These are phyloP conservation scores for Coemansia sp. DNA, from an alignment of 192 early-diverging fungal species.

Conservation along the genomic window DNA sequence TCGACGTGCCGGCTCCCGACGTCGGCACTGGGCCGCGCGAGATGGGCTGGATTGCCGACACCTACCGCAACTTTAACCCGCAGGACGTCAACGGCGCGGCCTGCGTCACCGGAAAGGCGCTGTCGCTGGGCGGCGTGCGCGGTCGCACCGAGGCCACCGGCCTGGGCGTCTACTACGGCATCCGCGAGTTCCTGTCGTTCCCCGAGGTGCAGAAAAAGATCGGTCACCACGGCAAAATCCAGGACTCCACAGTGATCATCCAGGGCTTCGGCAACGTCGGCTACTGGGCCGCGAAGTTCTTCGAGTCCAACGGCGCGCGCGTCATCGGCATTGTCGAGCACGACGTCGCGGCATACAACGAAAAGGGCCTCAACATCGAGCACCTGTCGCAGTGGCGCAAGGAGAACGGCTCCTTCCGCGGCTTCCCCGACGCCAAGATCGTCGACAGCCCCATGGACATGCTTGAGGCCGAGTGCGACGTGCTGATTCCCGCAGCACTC, in stretches of 20 bases:
- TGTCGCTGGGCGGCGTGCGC: slow-evolving; percentile 75
- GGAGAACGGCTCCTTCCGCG: slow-evolving; percentile 65
- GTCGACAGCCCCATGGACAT: slow-evolving; percentile 55
- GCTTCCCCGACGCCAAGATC: slow-evolving; percentile 61
- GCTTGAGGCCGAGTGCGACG: slow-evolving; percentile 76
- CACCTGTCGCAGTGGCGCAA: slow-evolving; percentile 62
- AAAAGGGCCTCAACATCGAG: slow-evolving; percentile 64
- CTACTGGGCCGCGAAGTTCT: slow-evolving; percentile 80
- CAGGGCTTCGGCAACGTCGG: slow-evolving; percentile 88
- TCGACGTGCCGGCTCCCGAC: slow-evolving; percentile 83
- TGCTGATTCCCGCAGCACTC: slow-evolving; percentile 77
- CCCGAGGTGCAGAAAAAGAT: slow-evolving; percentile 75
- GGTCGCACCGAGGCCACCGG: slow-evolving; percentile 82
- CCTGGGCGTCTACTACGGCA: slow-evolving; percentile 75
- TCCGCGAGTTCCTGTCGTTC: slow-evolving; percentile 75
- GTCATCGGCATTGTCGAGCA: slow-evolving; percentile 71
- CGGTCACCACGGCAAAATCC: slow-evolving; percentile 57
- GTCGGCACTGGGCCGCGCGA: slow-evolving; percentile 75
- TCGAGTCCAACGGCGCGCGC: slow-evolving; percentile 74
- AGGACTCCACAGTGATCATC: slow-evolving; percentile 64
- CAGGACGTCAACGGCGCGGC: slow-evolving; percentile 76
- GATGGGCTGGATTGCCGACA: slow-evolving; percentile 87
- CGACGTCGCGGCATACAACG: slow-evolving; percentile 64
- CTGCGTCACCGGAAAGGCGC: slow-evolving; percentile 80
- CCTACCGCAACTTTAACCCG: slow-evolving; percentile 79